Conservation (phyloP, 208 protist genomes). For the Leptomonas seymouri region DNA sequence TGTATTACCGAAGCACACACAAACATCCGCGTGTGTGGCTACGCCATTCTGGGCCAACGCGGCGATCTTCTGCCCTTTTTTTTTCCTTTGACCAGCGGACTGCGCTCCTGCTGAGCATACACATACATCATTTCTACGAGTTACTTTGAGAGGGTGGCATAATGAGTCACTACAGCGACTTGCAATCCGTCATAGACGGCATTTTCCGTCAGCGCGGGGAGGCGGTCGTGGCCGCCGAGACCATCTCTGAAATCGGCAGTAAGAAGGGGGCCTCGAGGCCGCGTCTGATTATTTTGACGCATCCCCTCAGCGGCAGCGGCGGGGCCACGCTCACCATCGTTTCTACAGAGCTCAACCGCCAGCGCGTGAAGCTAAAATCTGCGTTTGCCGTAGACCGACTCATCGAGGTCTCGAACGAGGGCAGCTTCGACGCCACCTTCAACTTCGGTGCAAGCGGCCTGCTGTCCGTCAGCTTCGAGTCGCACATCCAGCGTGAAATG, state of each 20-base stretch:
- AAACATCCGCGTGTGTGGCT: too few species aligned
- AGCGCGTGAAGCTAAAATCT: conserved; percentile 68
- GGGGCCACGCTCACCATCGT: conserved; percentile 47
- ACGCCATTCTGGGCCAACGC: too few species aligned
- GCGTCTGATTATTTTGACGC: conserved; percentile 60
- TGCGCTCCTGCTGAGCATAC: too few species aligned
- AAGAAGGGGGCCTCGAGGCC: conserved; percentile 48
- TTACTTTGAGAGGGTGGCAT: background rate
- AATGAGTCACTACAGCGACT: conserved; percentile 56
- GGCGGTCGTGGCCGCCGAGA: conserved; percentile 76
- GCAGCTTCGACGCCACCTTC: conserved; percentile 84
- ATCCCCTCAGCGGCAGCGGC: conserved; percentile 38
- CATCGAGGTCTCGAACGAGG: conserved; percentile 67
- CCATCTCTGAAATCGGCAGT: conserved; percentile 64
- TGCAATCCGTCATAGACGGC: conserved; percentile 56
- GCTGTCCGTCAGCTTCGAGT: conserved; percentile 85
- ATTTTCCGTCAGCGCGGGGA: conserved; percentile 77
- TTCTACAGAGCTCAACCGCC: conserved; percentile 26
- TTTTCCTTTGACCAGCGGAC: conserved; percentile 11
- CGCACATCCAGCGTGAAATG: conserved; percentile 91
- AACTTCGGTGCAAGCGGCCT: conserved; percentile 84
- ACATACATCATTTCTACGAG: conserved; percentile 1
- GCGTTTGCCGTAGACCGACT: conserved; percentile 77
- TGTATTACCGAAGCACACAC: too few species aligned
- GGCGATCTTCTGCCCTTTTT: background rate